Base-by-base conservation (phyloP, 2,329 filamentous ascomycete species). In the Ceratocystis variospora region DNA sequence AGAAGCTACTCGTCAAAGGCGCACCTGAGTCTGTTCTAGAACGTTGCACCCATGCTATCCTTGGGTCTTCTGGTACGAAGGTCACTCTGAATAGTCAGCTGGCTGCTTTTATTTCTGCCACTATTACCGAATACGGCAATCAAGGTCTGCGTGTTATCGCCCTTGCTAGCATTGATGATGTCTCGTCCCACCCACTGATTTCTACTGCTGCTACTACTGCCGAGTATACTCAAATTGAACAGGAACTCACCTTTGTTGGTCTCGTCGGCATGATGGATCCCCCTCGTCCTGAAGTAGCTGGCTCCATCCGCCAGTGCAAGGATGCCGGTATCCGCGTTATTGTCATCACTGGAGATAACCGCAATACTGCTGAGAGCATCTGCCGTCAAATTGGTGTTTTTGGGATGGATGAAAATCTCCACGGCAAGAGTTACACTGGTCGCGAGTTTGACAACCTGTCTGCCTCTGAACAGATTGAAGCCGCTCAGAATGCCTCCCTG, bases 341-440 rank as follows among this genome's bases (percentile, higher is more conserved):
- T 71, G 94, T 99, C 70, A 96, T 99, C 76, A 99, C 94, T 65
- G 94, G 94, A 73, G 94, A 99, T 78, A 99, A 96, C 79, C 91
- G 88, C 74, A 96, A 95, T 79, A 99, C 94, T 2, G 94, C 94
- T 7, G 94, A 99, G 79, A 93, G 90, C 69, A 96, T 99, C 74
- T 99, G 94, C 79, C 88, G 93, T 72, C 89, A 96, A 76, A 99
- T 99, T 74, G 94, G 94, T 69, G 87, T 99, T 64, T 99, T 99
- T 75, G 87, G 86, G 17, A 77, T 83, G 70, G 78, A 87, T 68
- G 93, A 97, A 76, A 83, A 96, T 73, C 82, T 97, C 31, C 84
- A 80, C 55, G 92, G 92, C 72, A 97, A 96, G 82, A 96, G 91
- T 77, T 97, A 84, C 73, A 99, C 94, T 70, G 94, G 94, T 66